Evolutionary conservation across 2,329 filamentous ascomycete genomes (phyloP), one percentile per base, ranked within the genome.

Genomic region (Cyphellophora attinorum): DNA sequence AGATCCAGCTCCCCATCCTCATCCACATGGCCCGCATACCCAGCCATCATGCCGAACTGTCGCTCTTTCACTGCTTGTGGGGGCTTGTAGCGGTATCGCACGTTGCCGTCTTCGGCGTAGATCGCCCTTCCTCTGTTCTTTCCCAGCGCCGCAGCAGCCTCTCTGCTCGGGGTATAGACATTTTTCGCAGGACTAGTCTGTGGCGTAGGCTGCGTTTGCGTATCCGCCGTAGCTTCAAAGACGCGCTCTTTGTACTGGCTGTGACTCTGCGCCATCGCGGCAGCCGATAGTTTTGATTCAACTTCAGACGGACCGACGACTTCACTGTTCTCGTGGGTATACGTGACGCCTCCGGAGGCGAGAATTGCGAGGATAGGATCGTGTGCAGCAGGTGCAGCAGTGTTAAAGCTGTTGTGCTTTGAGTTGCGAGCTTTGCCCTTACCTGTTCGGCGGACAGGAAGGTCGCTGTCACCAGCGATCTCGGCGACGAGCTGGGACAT

Each of bases 281-380:
- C 76, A 13, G 79, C 78, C 29, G 82, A 88, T 4, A 98, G 72
- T 38, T 80, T 75, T 44, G 83, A 81, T 60, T 98, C 91, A n/a
- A 95, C 73, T 47, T 81, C 85, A n/a, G 82, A 91, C 1, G 85
- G 81, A 8, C 91, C 91, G 37, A 98, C 76, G 11, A 98, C 88
- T 58, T 98, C 88, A 2, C 84, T 85, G 54, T 98, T 98, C 49
- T 96, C 83, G 53, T 98, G 91, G 0, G 86, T 93, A 56, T 98
- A 98, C 51, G 91, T 79, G 1, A 98, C 88, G 2, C 91, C 91
- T 0, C 84, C 86, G 5, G 79, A 76, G 3, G 84, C 77, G 1
- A 98, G 73, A 42, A 98, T 96, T 2, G 86, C 91, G 48, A 89
- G 81, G 19, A 96, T 72, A 0, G 85, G 80, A 50, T 96, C 85